Evolutionary conservation across 2,329 filamentous ascomycete species (phyloP), one percentile per base, ranked within the genome.

Genomic region (Neonectria hederae): DNA sequence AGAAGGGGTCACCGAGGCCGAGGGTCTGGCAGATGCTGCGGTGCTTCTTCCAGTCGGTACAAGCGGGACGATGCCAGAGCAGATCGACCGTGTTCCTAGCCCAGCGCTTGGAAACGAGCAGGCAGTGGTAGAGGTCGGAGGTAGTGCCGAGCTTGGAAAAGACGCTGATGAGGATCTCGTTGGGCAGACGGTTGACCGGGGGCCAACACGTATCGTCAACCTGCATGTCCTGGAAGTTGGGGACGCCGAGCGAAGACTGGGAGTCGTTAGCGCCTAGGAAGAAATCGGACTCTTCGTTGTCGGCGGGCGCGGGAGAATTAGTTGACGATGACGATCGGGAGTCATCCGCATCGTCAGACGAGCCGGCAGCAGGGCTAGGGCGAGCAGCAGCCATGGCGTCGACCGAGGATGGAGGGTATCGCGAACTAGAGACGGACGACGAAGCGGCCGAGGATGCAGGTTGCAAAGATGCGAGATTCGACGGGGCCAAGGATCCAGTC

Each of bases 41-140:
- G 73, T 97, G 89, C 76, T 94, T 94, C 13, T 85, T 80, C 92
- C 93, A 97, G 72, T 89, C 93, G 74, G 91, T 94, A 81, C 96
- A 98, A 28, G 93, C 90, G 1, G 96, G 96, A 42, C 96, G 88
- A 78, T 97, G 94, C 96, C 96, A 99, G 22, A 99, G 85, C 69
- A 97, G 86, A 68, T 96, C 95, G 70, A 98, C 96, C 55, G 92
- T 91, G 76, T 97, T 97, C 67, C 91, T 86, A 28, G 96, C 92
- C 96, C 96, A 99, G 67, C 91, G 89, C 79, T 94, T 94, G 75
- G 91, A 97, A n/a, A 97, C 94, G 69, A 96, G 84, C 92, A 98
- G 94, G 80, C 92, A 97, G 79, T 90, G 90, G 70, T 93, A 87
- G 71, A 97, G 86, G 75, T 99, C 95, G 48, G 84, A 82, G 2